Evolutionary conservation across 768 basidiomycete species (phyloP), one percentile per base, ranked within the genome.

Genomic region (Boletus subparvulus): DNA sequence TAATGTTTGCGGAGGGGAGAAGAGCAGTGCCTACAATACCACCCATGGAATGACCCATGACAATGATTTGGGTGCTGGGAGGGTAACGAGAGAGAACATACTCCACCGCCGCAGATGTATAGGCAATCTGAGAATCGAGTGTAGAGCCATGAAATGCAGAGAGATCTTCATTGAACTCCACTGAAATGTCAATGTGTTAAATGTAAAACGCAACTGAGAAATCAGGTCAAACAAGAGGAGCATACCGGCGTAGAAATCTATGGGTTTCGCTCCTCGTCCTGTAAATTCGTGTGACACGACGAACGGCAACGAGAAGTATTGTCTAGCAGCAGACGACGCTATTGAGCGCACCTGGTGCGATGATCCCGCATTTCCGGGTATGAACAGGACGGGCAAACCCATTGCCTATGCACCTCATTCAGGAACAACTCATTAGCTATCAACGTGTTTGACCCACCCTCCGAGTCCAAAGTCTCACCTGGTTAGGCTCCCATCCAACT

Each of bases 21-120:
- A 95, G 78, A 6, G 90, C 85, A 0, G 86, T 84, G 10, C 92
- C 93, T 6, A 96, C 94, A 46, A 96, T 76, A 11, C 97, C 97
- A 24, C 97, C 97, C 97, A 99, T 99, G 12, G 95, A 98, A 69
- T 98, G 96, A 3, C 90, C 97, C 70, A 98, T 76, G 55, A 98
- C 67, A 46, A 89, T 82, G 52, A 98, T 83, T 36, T 75, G 64
- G 3, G 90, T 86, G 51, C 80, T 68, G 14, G 74, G 58, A 3
- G 83, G 82, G 69, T 98, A 97, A 28, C 84, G 75, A 1, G 88
- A 86, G 39, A 94, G 81, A 59, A 98, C 89, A 65, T 90, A 91
- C 9, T 77, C 72, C 55, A 97, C 83, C 14, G 88, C 87, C 42
- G 79, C 76, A 35, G 82, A 74, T 13, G 91, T 80, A 72, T 93